Evolutionary conservation across 352 stramenopile species (phyloP).

Genomic region (Pythium rhizo-oryzae): DNA sequence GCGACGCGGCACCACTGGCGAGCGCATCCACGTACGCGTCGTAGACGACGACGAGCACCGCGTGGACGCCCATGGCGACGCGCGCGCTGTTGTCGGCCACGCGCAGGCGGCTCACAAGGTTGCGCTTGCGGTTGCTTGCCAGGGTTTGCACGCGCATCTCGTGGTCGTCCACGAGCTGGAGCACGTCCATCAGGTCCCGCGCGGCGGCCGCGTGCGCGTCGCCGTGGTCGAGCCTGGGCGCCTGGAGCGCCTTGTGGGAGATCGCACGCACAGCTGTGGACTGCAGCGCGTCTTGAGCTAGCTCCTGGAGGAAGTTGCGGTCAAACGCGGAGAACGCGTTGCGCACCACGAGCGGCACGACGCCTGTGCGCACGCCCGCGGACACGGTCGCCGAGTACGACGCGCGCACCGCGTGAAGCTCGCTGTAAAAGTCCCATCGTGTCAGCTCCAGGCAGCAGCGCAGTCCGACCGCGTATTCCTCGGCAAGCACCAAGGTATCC

Average conservation of each 20-base stretch:
- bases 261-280: no score
- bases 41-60: slow-evolving; percentile 37
- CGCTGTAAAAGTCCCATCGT: slow-evolving; percentile 47
- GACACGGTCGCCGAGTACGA: slow-evolving; percentile 47
- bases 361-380: slow-evolving; percentile 40
- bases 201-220: background rate
- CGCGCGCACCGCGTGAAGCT: slow-evolving; percentile 36
- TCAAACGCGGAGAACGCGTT: slow-evolving; percentile 41
- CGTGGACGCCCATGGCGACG: slow-evolving; percentile 38
- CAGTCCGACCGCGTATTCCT: slow-evolving; percentile 3
- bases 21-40: slow-evolving; percentile 45
- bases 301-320: slow-evolving; percentile 31
- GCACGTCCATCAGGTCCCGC: slow-evolving; percentile 34
- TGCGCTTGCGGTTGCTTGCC: slow-evolving; percentile 44
- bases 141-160: slow-evolving; percentile 36
- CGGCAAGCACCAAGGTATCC: background rate
- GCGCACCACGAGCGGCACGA: slow-evolving; percentile 45
- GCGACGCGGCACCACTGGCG: no score
- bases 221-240: no score
- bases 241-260: background rate
- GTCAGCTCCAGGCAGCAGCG: slow-evolving; percentile 42
- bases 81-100: slow-evolving; percentile 37
- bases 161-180: slow-evolving; percentile 38
- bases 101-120: slow-evolving; percentile 34
- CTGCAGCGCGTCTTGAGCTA: background rate